A percentile compares a stretch with the other conserved stretches of the same genome.
Conservation (phyloP, 495 filamentous ascomycete species). For the Aspergillus ostianus region DNA sequence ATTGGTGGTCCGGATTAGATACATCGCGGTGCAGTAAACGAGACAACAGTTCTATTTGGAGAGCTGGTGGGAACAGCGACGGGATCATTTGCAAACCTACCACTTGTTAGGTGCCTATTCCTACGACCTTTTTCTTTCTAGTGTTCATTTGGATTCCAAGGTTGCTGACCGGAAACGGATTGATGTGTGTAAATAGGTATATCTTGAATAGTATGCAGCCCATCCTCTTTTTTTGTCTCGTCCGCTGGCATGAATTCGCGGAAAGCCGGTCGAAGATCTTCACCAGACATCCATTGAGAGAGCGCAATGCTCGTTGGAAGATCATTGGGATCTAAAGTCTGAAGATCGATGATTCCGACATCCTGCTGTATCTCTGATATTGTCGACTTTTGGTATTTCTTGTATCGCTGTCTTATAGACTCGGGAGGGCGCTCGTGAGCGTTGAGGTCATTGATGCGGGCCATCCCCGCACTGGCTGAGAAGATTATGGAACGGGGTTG, state of each 20-base stretch:
- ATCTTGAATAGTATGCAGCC: conserved; percentile 28
- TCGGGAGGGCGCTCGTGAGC: conserved; percentile 70
- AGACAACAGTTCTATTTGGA: conserved; percentile 66
- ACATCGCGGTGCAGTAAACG: conserved; percentile 78
- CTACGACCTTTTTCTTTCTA: conserved; percentile 4
- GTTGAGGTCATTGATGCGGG: conserved; percentile 53
- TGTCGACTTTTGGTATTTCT: conserved; percentile 54
- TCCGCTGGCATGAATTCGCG: conserved; percentile 30
- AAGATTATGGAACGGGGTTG: neutral
- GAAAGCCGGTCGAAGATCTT: conserved; percentile 35
- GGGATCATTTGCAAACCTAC: conserved; percentile 76
- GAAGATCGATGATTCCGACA: conserved; percentile 50
- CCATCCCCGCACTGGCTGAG: conserved; percentile 22
- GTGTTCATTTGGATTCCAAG: neutral
- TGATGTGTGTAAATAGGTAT: conserved; percentile 48
- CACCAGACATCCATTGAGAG: conserved; percentile 29
- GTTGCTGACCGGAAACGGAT: conserved; percentile 39
- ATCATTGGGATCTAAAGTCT: conserved; percentile 28
- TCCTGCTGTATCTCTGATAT: conserved; percentile 45
- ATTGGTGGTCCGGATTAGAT: conserved; percentile 68
- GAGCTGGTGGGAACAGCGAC: conserved; percentile 60
- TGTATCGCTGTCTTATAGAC: conserved; percentile 61
- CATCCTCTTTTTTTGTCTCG: conserved; percentile 22
- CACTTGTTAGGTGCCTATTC: conserved; percentile 21
- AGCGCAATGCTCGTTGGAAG: conserved; percentile 29